Base-by-base conservation (phyloP, 768 basidiomycete species). In the Hericium erinaceus region DNA sequence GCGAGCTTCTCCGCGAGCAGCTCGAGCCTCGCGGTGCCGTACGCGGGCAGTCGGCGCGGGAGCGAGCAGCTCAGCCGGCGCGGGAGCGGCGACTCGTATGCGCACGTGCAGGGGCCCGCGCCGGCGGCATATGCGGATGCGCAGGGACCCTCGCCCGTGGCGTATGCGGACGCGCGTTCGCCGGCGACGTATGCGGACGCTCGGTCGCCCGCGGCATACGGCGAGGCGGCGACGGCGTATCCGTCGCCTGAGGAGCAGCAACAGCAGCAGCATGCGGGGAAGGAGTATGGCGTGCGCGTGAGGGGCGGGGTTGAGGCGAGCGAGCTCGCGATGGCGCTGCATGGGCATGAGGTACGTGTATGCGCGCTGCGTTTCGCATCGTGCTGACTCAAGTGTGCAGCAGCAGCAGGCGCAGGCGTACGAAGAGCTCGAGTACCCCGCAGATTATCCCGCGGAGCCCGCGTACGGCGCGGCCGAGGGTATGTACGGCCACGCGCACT, bases 1-100 rank as follows among this genome's bases (percentile, higher is more conserved):
- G 44, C 53, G 12, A 63, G 62, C 44, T 58, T 63, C 33, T 55
- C 52, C 13, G 58, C 61, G 52, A 39, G 49, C 11, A 61, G 61
- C 22, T 58, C 63, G 26, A 57, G 55, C 49, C 57, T 55, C 2
- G 62, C 60, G 2, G 57, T 61, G 7, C 58, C 62, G 2, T 62
- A 61, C 24, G 58, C 62, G 3, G 60, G 57, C 46, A n/a, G 56
- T 49, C 61, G 56, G 13, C 62, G 56, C 44, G 52, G 55, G 24
- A 53, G 48, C 57, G 54, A 48, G 41, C 20, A 39, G 18, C 13
- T 52, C 48, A 33, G 24, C 49, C 49, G 49, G 22, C 18, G 28
- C 2, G 49, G 24, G 18, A 50, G 49, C 49, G 15, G 18, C 9
- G 49, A 50, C 15, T 46, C 49, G 49, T 50, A 24, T 28, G 49